A percentile compares a stretch with the other conserved stretches of the same genome.
Conservation (phyloP, 768 basidiomycete genomes). For the button mushroom (Agaricus bisporus) region DNA sequence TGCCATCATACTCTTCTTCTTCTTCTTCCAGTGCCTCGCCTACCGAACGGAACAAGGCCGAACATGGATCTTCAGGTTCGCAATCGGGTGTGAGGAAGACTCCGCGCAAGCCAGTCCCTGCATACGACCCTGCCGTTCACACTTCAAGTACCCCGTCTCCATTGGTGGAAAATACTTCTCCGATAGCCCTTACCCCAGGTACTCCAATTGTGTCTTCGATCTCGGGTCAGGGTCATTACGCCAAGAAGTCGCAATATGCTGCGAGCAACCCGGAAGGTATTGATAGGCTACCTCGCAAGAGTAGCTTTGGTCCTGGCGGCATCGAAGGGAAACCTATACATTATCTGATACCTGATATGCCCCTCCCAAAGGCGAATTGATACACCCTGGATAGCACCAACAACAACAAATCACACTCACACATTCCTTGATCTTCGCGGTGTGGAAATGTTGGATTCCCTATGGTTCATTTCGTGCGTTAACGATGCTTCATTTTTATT, state of each 20-base stretch:
- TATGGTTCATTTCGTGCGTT: neutral
- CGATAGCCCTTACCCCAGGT: slow-evolving; percentile 2
- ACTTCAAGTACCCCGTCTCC: slow-evolving; percentile 8
- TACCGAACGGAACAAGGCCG: slow-evolving; percentile 14
- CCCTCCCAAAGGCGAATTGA: slow-evolving; percentile 20
- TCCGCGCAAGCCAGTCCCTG: slow-evolving; percentile 52
- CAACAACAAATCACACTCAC: no score
- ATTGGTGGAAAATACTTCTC: slow-evolving; percentile 5
- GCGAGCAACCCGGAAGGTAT: slow-evolving; percentile 6
- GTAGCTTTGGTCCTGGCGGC: slow-evolving; percentile 37
- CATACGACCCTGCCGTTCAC: slow-evolving; percentile 31
- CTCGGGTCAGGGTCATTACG: slow-evolving; percentile 17
- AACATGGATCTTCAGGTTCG: slow-evolving; percentile 19
- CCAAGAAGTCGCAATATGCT: slow-evolving; percentile 13
- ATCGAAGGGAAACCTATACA: slow-evolving; percentile 38
- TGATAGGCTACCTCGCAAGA: slow-evolving; percentile 29
- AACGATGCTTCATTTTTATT: neutral
- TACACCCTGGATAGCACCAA: neutral
- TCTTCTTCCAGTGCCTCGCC: slow-evolving; percentile 7
- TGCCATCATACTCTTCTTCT: slow-evolving; percentile 8
- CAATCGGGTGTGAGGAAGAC: slow-evolving; percentile 20
- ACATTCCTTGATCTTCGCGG: no score
- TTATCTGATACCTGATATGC: slow-evolving; percentile 58
- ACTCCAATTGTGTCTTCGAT: slow-evolving; percentile 8
- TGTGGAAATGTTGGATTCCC: neutral